Percentiles rank a stretch among this genome's conserved stretches.
Conservation (phyloP, 2,329 filamentous ascomycete species). For the Ophiostoma himal-ulmi region DNA sequence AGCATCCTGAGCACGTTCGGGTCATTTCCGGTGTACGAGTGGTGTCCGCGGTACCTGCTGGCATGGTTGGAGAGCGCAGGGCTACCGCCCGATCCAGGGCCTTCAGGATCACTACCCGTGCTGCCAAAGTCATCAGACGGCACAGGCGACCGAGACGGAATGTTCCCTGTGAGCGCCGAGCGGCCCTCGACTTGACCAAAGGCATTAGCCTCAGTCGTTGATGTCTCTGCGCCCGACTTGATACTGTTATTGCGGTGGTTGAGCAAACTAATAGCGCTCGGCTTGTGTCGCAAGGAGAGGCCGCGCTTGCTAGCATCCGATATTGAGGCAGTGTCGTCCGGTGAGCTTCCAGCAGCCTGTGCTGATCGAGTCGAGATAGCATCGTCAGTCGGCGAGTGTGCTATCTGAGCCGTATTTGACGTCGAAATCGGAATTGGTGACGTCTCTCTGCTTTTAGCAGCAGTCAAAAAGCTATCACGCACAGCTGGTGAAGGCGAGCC, state of each 20-base stretch:
- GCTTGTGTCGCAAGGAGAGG: conserved; percentile 46
- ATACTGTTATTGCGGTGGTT: conserved; percentile 50
- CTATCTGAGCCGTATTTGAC: not conserved
- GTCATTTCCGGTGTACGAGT: conserved; percentile 80
- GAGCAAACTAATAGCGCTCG: conserved; percentile 55
- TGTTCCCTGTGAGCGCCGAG: conserved; percentile 38
- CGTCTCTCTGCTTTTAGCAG: conserved; percentile 31
- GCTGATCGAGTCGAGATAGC: conserved; percentile 22
- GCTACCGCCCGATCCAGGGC: conserved; percentile 26
- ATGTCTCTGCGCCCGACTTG: conserved; percentile 54
- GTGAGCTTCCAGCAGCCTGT: conserved; percentile 28
- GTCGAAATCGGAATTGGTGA: conserved; percentile 24
- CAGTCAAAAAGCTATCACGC: conserved; percentile 24
- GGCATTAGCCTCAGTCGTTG: conserved; percentile 53
- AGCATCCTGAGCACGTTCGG: conserved; percentile 64
- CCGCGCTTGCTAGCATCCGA: conserved; percentile 17
- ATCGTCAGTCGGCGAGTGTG: conserved; percentile 28
- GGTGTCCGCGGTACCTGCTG: conserved; percentile 55
- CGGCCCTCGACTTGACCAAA: conserved; percentile 57
- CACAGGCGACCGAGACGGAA: conserved; percentile 25
- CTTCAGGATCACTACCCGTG: conserved; percentile 19
- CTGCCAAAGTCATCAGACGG: conserved; percentile 27
- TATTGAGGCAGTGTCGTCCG: not conserved
- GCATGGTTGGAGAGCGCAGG: not conserved
- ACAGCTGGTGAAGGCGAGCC: conserved; percentile 28